Conservation (phyloP, 345 rosid genomes). For the Murraya paniculata region DNA sequence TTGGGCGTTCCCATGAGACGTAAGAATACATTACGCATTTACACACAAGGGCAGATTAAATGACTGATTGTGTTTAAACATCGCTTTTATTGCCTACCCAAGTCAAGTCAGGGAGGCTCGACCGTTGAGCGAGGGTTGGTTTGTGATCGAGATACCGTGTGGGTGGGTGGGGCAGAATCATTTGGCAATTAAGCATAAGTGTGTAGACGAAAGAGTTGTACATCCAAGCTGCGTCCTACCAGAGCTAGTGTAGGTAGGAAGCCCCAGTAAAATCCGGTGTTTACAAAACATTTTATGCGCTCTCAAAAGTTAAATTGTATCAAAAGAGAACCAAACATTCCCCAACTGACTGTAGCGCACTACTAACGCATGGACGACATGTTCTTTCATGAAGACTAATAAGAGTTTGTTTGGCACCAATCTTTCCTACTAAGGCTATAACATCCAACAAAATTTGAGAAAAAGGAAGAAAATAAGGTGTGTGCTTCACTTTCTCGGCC, state of each 20-base stretch:
- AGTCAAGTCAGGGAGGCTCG: too few relatives aligned
- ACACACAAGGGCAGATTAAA: background rate
- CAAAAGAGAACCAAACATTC: background rate
- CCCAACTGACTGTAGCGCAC: background rate
- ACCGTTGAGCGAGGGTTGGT: too few relatives aligned
- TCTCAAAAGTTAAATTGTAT: too few relatives aligned
- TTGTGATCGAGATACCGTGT: too few relatives aligned
- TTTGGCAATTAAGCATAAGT: too few relatives aligned
- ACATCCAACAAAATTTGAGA: background rate
- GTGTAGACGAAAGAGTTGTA: too few relatives aligned
- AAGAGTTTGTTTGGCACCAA: background rate
- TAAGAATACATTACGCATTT: too few relatives aligned
- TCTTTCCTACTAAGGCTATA: background rate
- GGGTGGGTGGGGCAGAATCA: too few relatives aligned
- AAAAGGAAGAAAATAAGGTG: background rate
- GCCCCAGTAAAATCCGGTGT: background rate
- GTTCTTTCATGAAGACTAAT: background rate
- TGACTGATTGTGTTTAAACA: background rate
- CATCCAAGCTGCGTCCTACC: background rate
- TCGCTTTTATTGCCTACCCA: background rate
- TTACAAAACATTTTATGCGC: too few relatives aligned
- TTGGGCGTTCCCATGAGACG: too few relatives aligned
- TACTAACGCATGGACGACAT: background rate
- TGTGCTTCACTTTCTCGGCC: background rate
- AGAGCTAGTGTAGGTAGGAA: background rate